A percentile compares a stretch with the other conserved stretches of the same genome.
These are phyloP conservation scores for Arthrobotrys sinensis DNA, from an alignment of 2,329 filamentous ascomycete genomes.

Conservation along the genomic window DNA sequence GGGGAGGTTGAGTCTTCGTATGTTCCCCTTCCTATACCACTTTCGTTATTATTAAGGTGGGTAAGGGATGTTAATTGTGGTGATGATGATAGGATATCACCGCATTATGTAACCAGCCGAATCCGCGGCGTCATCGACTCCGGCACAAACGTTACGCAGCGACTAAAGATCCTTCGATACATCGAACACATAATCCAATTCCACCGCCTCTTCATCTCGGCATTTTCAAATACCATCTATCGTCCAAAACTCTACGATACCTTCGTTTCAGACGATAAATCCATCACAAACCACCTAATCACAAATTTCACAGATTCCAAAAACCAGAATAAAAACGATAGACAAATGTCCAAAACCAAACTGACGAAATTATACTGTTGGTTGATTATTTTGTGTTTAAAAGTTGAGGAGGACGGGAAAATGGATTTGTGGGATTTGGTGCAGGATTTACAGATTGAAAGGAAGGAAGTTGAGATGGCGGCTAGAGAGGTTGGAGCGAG, in stretches of 20 bases:
- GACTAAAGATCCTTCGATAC: constrained; percentile 47
- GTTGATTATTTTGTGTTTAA: constrained; percentile 64
- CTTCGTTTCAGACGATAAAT: constrained; percentile 48
- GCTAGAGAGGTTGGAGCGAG: constrained; percentile 83
- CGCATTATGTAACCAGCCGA: constrained; percentile 51
- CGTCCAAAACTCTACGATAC: constrained; percentile 47
- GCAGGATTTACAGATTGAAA: constrained; percentile 80
- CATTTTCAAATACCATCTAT: constrained; percentile 42
- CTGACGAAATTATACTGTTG: constrained; percentile 57
- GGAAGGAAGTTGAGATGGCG: constrained; percentile 78
- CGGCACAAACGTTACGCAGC: constrained; percentile 40
- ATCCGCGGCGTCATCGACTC: constrained; percentile 51
- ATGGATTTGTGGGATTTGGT: constrained; percentile 73
- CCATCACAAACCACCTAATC: constrained; percentile 42
- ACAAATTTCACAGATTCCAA: constrained; percentile 46
- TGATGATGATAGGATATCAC: constrained; percentile 47
- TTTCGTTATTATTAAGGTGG: not conserved
- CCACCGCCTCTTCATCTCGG: constrained; percentile 37
- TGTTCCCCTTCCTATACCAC: not conserved
- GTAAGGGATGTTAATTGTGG: not conserved
- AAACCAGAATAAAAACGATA: constrained; percentile 56
- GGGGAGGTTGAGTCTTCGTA: constrained; percentile 53
- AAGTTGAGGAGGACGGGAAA: constrained; percentile 78
- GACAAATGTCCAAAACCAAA: constrained; percentile 50
- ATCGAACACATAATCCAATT: constrained; percentile 60